These are phyloP conservation scores for Chalciporus sp. DNA, from an alignment of 1,284 basidiomycete species.

Conservation along the genomic window DNA sequence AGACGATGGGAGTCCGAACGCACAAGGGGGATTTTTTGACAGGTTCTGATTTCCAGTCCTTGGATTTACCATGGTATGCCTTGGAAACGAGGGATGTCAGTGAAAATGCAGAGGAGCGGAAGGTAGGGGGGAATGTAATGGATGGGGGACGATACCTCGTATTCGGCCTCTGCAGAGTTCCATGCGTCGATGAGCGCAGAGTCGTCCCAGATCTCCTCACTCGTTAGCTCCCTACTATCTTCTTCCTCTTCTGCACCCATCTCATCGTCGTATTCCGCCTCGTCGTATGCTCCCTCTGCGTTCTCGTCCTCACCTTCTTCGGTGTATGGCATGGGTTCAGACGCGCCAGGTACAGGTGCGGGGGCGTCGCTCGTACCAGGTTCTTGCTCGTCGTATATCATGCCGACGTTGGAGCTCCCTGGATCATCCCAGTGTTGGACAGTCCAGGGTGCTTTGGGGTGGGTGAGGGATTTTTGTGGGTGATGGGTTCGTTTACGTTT, in stretches of 20 bases:
- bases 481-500: constrained; percentile 49
- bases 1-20: constrained; percentile 29
- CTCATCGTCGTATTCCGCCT: constrained; percentile 6
- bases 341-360: not conserved
- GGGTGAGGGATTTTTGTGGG: constrained; percentile 12
- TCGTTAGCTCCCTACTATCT: constrained; percentile 62
- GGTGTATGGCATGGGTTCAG: not conserved
- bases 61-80: constrained; percentile 68
- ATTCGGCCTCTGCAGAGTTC: constrained; percentile 79
- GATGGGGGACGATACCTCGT: constrained; percentile 47
- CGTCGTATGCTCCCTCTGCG: constrained; percentile 13
- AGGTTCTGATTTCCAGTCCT: constrained; percentile 70
- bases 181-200: constrained; percentile 78
- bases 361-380: not conserved
- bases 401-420: constrained; percentile 27
- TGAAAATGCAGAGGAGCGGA: not conserved
- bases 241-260: constrained; percentile 37
- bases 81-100: constrained; percentile 25
- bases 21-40: constrained; percentile 72
- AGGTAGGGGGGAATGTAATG: not conserved
- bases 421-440: constrained; percentile 51
- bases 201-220: constrained; percentile 82
- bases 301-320: constrained; percentile 16
- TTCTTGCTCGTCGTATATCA: constrained; percentile 38
- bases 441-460: constrained; percentile 19